Evolutionary conservation across 2,329 filamentous ascomycete genomes (phyloP).

Genomic region (Fusarium continuum): DNA sequence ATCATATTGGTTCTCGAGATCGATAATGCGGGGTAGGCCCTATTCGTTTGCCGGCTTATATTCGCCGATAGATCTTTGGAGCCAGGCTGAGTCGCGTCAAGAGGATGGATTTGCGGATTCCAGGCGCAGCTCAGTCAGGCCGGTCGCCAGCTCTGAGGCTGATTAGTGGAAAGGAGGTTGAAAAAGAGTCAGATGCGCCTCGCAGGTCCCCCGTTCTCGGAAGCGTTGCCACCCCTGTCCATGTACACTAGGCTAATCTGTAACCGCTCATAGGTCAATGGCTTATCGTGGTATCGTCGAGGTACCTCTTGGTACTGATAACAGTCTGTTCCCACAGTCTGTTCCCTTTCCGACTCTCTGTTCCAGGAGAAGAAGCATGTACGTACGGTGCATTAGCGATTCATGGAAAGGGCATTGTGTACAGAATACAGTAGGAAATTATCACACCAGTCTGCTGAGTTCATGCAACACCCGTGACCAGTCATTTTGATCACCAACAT

Average conservation of each 20-base stretch:
- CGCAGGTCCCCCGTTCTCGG: constrained; percentile 34
- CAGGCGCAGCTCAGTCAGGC: too few species aligned
- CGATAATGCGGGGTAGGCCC: constrained; percentile 13
- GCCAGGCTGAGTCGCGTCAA: constrained; percentile 18
- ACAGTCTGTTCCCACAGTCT: constrained; percentile 4
- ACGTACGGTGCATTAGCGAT: background rate
- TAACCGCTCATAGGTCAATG: constrained; percentile 29
- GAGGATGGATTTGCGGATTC: constrained; percentile 5
- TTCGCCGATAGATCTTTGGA: constrained; percentile 2
- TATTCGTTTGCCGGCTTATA: background rate
- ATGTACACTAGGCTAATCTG: constrained; percentile 25
- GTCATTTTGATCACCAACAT: constrained; percentile 17
- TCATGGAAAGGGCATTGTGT: background rate
- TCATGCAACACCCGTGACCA: constrained; percentile 1
- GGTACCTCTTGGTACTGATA: constrained; percentile 16
- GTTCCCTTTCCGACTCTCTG: constrained; percentile 1
- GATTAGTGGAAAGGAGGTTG: constrained; percentile 14
- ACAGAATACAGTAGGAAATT: background rate
- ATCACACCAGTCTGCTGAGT: background rate
- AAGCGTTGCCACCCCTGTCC: constrained; percentile 26
- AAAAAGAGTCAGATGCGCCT: constrained; percentile 29
- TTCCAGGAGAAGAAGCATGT: background rate
- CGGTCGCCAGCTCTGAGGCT: constrained; percentile 19
- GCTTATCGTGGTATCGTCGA: constrained; percentile 27
- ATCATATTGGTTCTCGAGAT: background rate